A percentile compares a stretch with the other conserved stretches of the same genome.
phyloP scores from a whole-genome alignment of 305 asterid species.

The Nicotiana rustica region DNA sequence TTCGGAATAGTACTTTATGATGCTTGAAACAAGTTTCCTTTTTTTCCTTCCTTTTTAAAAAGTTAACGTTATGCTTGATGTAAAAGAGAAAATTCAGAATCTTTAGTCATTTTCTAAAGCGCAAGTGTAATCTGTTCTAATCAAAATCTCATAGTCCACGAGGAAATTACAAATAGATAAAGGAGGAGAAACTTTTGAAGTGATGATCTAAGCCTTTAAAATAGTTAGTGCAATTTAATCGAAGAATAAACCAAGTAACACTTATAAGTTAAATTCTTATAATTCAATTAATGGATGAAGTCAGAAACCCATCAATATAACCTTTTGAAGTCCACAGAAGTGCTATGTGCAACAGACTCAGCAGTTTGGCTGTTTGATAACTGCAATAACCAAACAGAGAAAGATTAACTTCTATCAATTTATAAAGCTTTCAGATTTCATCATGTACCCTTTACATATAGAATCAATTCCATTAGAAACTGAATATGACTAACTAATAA shows the following conservation, averaged over 20 bases:
- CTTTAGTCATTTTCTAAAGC: background rate
- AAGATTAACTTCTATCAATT: constrained; percentile 5
- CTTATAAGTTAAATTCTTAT: background rate
- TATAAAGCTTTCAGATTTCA: background rate
- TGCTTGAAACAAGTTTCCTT: background rate
- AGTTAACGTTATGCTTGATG: background rate
- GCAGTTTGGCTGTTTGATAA: constrained; percentile 37
- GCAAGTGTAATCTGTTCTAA: background rate
- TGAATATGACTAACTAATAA: background rate
- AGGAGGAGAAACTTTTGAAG: background rate
- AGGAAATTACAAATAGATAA: background rate
- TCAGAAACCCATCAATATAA: constrained; percentile 36
- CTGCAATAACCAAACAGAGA: constrained; percentile 40
- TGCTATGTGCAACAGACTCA: constrained; percentile 36
- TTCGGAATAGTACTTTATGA: background rate
- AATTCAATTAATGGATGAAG: constrained; percentile 8
- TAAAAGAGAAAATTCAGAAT: background rate
- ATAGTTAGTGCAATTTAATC: background rate
- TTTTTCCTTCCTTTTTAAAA: background rate
- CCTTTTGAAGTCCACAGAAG: constrained; percentile 48
- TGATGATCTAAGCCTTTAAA: constrained; percentile 16
- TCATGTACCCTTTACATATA: background rate
- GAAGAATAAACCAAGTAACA: background rate
- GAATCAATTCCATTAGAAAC: background rate
- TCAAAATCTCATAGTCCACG: background rate